A percentile compares a stretch with the other conserved stretches of the same genome.
These are phyloP conservation scores for Fusarium sp. DNA, from an alignment of 2,329 filamentous ascomycete species.

Conservation along the genomic window DNA sequence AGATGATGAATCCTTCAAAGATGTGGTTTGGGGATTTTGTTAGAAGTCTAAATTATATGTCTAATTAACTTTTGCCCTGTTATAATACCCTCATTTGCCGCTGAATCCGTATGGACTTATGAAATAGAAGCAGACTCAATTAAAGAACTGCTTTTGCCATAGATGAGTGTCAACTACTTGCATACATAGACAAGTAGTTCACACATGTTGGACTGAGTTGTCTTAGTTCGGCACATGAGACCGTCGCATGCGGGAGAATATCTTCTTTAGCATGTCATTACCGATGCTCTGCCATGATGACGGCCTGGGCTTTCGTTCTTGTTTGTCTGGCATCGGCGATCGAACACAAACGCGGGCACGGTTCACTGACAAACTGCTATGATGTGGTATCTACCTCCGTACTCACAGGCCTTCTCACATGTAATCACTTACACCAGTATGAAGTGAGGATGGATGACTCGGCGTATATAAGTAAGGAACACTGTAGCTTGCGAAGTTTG, in stretches of 20 bases:
- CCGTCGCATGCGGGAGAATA: neutral
- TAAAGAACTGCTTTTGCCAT: too few relatives aligned
- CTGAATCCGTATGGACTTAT: neutral
- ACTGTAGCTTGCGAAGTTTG: too few relatives aligned
- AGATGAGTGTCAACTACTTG: neutral
- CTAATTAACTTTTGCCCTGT: neutral
- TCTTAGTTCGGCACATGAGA: neutral
- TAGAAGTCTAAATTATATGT: neutral
- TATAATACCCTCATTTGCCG: neutral
- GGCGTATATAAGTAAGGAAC: neutral
- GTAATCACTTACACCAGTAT: neutral
- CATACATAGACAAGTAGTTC: neutral
- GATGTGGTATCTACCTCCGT: neutral
- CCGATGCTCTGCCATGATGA: neutral
- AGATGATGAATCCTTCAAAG: neutral
- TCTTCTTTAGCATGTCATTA: neutral
- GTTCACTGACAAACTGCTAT: constrained; percentile 4
- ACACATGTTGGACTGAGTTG: neutral
- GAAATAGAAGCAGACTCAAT: neutral
- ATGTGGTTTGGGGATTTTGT: neutral
- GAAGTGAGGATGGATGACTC: neutral
- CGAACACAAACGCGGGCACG: neutral
- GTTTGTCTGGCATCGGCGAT: neutral
- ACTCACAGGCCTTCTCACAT: neutral
- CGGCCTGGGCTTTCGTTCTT: neutral